phyloP scores from a whole-genome alignment of 176 grass and related monocot species.

The Aegilops tauschii region DNA sequence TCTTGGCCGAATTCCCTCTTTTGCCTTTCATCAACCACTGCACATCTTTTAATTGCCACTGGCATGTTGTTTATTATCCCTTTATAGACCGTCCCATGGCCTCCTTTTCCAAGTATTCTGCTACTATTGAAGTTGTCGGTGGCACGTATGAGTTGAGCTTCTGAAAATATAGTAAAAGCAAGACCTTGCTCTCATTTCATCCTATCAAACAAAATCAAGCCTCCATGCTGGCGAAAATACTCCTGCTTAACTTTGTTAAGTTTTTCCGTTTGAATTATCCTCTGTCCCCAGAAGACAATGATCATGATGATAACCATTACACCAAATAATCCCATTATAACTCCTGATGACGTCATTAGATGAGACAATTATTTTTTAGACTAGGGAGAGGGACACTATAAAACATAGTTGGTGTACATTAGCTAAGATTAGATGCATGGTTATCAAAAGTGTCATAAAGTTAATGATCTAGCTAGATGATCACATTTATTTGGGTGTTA shows the following conservation, averaged over 20 bases:
- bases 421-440: neutral
- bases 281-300: neutral
- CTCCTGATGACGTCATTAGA: neutral
- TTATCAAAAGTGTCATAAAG: neutral
- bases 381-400: neutral
- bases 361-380: neutral
- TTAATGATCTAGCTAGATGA: neutral
- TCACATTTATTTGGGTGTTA: neutral
- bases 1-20: conserved; percentile 35
- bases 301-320: neutral
- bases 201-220: conserved; percentile 12
- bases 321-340: neutral
- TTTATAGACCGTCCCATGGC: conserved; percentile 39
- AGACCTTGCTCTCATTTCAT: conserved; percentile 32
- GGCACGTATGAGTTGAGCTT: conserved; percentile 29
- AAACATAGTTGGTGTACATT: neutral
- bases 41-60: conserved; percentile 21
- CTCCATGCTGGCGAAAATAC: conserved; percentile 37
- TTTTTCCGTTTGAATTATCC: conserved; percentile 15
- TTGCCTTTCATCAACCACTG: conserved; percentile 17
- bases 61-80: neutral
- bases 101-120: conserved; percentile 37
- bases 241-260: conserved; percentile 14
- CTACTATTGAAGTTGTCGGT: conserved; percentile 43
- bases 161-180: conserved; percentile 28